These are phyloP conservation scores for Scedosporium boydii DNA, from an alignment of 2,329 filamentous ascomycete genomes.

Conservation along the genomic window DNA sequence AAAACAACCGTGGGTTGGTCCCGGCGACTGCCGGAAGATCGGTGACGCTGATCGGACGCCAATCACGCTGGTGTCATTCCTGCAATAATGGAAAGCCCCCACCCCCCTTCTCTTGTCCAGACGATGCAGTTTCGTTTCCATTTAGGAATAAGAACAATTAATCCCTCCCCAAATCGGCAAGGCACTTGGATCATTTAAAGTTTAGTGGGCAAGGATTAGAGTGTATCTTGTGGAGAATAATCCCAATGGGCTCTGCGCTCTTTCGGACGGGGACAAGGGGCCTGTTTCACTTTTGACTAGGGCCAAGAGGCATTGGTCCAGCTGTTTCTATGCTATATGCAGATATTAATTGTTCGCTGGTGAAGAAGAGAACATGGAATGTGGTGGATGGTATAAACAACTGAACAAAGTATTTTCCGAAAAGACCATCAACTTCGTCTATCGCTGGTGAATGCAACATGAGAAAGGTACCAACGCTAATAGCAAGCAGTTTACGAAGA, in stretches of 20 bases:
- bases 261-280: neutral
- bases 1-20: neutral
- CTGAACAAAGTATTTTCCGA: neutral
- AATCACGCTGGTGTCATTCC: neutral
- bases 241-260: neutral
- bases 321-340: neutral
- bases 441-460: neutral
- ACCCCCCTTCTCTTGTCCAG: neutral
- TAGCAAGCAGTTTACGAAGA: neutral
- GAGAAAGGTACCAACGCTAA: neutral
- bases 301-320: neutral
- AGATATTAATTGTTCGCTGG: neutral
- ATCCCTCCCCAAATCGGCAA: neutral
- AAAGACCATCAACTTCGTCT: neutral
- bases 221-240: neutral
- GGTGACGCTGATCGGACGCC: slow-evolving; percentile 3
- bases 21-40: neutral
- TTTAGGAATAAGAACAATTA: neutral
- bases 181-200: neutral
- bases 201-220: neutral
- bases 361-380: neutral
- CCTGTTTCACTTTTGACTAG: too few species aligned
- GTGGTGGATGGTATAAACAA: neutral
- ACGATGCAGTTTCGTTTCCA: neutral
- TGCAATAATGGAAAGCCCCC: neutral